phyloP scores from a whole-genome alignment of 495 filamentous ascomycete species.

The Penicillium crystallinum region DNA sequence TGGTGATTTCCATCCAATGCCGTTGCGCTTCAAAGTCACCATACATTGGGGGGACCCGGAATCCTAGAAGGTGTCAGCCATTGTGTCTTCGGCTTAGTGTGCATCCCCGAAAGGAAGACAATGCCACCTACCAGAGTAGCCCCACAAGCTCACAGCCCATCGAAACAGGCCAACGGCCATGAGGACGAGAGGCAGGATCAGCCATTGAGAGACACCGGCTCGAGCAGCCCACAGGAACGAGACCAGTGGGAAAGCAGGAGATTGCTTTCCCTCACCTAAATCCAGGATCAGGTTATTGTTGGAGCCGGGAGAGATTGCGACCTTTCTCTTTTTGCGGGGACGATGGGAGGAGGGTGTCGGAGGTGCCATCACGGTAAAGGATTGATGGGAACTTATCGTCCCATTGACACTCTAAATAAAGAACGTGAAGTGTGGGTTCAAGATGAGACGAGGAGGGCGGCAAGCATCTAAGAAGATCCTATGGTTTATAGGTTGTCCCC shows the following conservation, averaged over 20 bases:
- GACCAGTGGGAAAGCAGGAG: slow-evolving; percentile 75
- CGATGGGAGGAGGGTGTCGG: slow-evolving; percentile 44
- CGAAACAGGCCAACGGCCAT: slow-evolving; percentile 90
- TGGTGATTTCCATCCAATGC: slow-evolving; percentile 98
- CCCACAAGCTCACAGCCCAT: slow-evolving; percentile 88
- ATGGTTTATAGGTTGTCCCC: not conserved
- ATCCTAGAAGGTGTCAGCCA: slow-evolving; percentile 49
- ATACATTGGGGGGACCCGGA: slow-evolving; percentile 79
- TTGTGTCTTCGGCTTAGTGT: not conserved
- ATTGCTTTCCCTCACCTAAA: slow-evolving; percentile 31
- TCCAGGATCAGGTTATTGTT: slow-evolving; percentile 49
- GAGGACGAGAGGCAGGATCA: slow-evolving; percentile 76
- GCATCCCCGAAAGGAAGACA: not conserved
- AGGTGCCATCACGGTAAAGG: slow-evolving; percentile 27
- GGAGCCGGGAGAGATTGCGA: slow-evolving; percentile 41
- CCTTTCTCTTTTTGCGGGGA: slow-evolving; percentile 56
- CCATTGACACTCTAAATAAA: slow-evolving; percentile 23
- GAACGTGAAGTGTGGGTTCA: not conserved
- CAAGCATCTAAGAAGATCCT: not conserved
- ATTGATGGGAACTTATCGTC: slow-evolving; percentile 9
- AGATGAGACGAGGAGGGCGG: not conserved
- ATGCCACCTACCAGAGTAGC: slow-evolving; percentile 71
- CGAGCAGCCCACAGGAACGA: slow-evolving; percentile 89
- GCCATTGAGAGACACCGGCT: slow-evolving; percentile 84
- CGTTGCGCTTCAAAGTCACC: slow-evolving; percentile 96